Conservation (phyloP, 768 basidiomycete species). For the Boletus coccyginus region DNA sequence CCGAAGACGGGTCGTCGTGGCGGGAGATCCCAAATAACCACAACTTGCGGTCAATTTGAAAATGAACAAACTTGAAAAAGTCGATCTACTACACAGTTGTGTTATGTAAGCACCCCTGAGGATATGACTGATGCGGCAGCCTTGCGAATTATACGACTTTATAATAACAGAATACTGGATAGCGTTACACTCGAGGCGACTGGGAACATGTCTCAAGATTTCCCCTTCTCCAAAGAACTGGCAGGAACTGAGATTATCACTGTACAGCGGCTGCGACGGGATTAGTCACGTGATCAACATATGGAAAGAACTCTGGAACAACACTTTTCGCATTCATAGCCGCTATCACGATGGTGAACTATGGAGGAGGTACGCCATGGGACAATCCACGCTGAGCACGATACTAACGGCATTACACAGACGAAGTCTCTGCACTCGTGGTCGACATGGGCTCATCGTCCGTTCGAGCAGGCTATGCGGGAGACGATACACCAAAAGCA, state of each 20-base stretch:
- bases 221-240: no score
- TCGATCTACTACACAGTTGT: neutral
- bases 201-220: neutral
- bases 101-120: conserved; percentile 18
- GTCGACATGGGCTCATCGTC: conserved; percentile 92
- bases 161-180: neutral
- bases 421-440: conserved; percentile 96
- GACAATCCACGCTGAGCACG: neutral
- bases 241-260: neutral
- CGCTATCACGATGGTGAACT: conserved; percentile 64
- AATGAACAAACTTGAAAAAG: conserved; percentile 7
- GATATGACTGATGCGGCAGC: neutral
- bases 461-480: conserved; percentile 93
- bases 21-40: neutral
- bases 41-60: neutral
- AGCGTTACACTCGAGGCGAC: neutral
- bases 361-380: conserved; percentile 70
- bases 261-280: no score
- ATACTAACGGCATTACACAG: conserved; percentile 38
- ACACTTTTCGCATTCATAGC: neutral
- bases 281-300: conserved; percentile 6
- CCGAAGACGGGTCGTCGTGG: neutral
- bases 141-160: neutral
- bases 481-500: conserved; percentile 93
- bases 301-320: neutral